Conservation (phyloP, 2,329 filamentous ascomycete genomes). For the Sporothrix curviconia region DNA sequence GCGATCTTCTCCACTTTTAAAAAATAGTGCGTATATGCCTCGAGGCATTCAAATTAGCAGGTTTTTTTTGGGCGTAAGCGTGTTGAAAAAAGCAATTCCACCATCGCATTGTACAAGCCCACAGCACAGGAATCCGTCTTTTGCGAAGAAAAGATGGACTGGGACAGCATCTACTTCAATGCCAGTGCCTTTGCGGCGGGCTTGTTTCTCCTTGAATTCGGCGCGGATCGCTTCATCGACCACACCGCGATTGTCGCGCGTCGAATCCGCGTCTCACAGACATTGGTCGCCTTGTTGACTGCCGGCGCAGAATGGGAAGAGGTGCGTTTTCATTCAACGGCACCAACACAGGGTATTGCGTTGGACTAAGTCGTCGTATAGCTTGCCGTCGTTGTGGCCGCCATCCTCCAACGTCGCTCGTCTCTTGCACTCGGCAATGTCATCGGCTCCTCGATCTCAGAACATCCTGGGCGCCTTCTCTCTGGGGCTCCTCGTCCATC, state of each 20-base stretch:
- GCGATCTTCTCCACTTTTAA: too few species aligned
- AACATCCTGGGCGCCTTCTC: neutral
- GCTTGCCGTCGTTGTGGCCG: neutral
- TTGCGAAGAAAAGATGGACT: neutral
- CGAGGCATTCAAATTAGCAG: too few species aligned
- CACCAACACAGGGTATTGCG: too few species aligned
- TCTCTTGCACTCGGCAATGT: conserved; percentile 2
- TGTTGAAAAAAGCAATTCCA: neutral
- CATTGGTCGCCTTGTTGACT: neutral
- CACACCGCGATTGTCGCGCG: conserved; percentile 1
- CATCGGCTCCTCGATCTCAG: conserved; percentile 1
- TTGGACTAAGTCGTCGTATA: neutral
- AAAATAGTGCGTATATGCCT: too few species aligned
- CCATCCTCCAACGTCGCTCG: neutral
- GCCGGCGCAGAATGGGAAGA: conserved; percentile 3
- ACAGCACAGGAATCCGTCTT: neutral
- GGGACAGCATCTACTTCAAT: conserved; percentile 2
- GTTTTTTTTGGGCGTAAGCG: too few species aligned
- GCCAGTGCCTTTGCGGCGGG: neutral
- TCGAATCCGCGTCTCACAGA: neutral
- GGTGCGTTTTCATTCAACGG: neutral
- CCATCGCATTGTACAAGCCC: neutral
- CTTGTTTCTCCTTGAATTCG: conserved; percentile 7
- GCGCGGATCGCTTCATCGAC: conserved; percentile 3
- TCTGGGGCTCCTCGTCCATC: neutral